These are phyloP conservation scores for Beauveria scarabaeidicola DNA, from an alignment of 2,329 filamentous ascomycete species.

Conservation along the genomic window DNA sequence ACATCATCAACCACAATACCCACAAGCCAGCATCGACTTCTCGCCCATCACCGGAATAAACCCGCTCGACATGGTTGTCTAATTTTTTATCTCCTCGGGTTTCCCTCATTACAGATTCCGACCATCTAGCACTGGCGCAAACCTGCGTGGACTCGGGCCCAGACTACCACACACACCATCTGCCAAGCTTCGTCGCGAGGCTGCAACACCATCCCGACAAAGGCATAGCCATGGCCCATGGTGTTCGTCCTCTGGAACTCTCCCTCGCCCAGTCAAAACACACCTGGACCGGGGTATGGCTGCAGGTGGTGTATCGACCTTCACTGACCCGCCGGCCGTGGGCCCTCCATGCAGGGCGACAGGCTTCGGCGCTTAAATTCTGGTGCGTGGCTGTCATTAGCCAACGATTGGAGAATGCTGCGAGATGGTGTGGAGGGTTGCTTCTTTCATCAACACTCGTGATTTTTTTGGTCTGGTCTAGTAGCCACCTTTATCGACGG, in stretches of 20 bases:
- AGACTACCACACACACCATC: background rate
- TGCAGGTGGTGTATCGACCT: background rate
- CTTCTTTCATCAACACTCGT: background rate
- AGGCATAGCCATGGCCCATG: background rate
- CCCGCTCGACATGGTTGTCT: background rate
- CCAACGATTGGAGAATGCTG: conserved; percentile 18
- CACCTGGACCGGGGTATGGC: background rate
- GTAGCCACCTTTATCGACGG: background rate
- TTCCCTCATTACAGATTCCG: background rate
- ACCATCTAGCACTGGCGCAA: background rate
- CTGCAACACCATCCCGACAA: conserved; percentile 2
- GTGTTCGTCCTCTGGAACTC: background rate
- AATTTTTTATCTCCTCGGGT: background rate
- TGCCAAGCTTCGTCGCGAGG: background rate
- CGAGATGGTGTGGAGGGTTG: background rate
- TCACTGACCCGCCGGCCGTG: conserved; percentile 15
- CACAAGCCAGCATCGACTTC: background rate
- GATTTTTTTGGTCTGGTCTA: background rate
- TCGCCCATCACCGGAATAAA: background rate
- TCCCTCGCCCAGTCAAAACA: background rate
- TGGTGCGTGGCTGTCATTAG: conserved; percentile 33
- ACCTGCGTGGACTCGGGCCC: background rate
- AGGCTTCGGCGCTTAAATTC: conserved; percentile 49
- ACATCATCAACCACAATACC: background rate
- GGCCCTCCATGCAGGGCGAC: conserved; percentile 41